These are phyloP conservation scores for Pseudogymnoascus sp. DNA, from an alignment of 2,329 filamentous ascomycete genomes.

Conservation along the genomic window DNA sequence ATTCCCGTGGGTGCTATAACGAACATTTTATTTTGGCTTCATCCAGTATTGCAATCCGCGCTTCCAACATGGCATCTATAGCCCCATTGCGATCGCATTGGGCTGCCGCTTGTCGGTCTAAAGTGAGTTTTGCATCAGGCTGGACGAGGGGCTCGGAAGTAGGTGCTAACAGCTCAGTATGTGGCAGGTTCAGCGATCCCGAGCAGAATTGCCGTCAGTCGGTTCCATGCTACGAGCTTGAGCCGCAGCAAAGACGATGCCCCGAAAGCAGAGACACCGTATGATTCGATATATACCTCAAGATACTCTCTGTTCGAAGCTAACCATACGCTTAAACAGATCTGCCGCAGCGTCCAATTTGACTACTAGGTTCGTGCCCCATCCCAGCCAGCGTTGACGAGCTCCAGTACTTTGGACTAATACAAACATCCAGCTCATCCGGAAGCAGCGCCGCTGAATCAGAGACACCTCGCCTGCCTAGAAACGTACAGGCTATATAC, in stretches of 20 bases:
- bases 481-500: slow-evolving; percentile 78
- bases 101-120: not conserved
- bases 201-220: slow-evolving; percentile 52
- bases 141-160: not conserved
- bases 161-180: slow-evolving; percentile 4
- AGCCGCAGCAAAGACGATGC: not conserved
- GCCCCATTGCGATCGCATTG: slow-evolving; percentile 5
- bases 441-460: slow-evolving; percentile 28
- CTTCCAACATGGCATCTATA: slow-evolving; percentile 9
- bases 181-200: slow-evolving; percentile 29
- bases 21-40: slow-evolving; percentile 9
- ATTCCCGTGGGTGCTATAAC: not conserved
- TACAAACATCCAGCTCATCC: not conserved
- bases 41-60: not conserved
- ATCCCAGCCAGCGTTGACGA: not conserved
- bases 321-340: not conserved
- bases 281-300: not conserved
- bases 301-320: not conserved
- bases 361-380: not conserved
- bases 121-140: not conserved
- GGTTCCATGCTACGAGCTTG: slow-evolving; percentile 1
- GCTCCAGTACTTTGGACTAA: not conserved
- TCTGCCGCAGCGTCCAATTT: not conserved
- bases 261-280: slow-evolving; percentile 3
- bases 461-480: slow-evolving; percentile 62